Evolutionary conservation across 345 rosid species (phyloP), one percentile per base, ranked within the genome.

Genomic region (Populus nigra): DNA sequence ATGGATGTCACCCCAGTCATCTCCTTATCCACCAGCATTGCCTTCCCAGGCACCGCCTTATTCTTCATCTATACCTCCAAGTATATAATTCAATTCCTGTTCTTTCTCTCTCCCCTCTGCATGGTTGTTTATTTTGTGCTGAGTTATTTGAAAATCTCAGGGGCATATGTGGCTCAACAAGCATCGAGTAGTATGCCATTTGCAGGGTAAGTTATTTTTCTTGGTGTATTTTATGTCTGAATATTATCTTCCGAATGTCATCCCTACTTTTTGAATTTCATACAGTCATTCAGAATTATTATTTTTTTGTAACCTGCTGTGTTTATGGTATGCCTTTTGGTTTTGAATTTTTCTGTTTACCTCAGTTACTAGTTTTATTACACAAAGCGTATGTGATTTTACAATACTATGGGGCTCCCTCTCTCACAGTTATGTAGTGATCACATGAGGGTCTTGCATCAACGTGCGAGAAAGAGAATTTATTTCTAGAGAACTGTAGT

Each of bases 101-200:
- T 74, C 31, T 49, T 11, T 70, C 31, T 41, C 18, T 50, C 62
- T 59, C 16, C 43, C 31, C 69, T 11, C 17, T 33, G 72, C 38
- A 66, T 10, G 23, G 73, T 62, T 8, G 38, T 68, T 47, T 39
- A 35, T 29, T 47, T 15, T 23, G 6, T 41, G 38, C 49, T 61
- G 73, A 82, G 17, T 3, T 72, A 31, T 80, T 78, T 38, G 72
- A 59, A 79, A 76, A 41, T 74, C 79, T 35, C 92, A 96, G 99
- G 96, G 86, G 67, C 89, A 61, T 82, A 86, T 79, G 73, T 76
- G 65, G 85, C 86, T 61, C 89, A 86, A 49, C 98, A 86, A 83
- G 67, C 83, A 72, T 86, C 90, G 23, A 86, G 85, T 76, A 84
- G 39, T 81, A 76, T 86, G 71, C 85, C 77, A 74, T 86, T 88